These are phyloP conservation scores for Nakazawaea sp. DNA, from an alignment of 805 yeast genomes.

Conservation along the genomic window DNA sequence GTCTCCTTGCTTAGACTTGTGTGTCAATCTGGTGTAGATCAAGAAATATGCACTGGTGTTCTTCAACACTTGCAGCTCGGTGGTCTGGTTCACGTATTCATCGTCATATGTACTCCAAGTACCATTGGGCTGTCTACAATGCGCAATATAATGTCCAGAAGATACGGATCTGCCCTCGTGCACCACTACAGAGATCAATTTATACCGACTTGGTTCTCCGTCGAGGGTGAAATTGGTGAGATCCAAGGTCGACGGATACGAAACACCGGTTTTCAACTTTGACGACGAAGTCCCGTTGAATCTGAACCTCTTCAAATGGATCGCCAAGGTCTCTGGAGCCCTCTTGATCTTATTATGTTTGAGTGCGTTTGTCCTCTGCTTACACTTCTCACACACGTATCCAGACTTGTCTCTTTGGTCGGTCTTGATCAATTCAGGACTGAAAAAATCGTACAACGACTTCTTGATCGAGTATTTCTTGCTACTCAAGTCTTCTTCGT, in stretches of 20 bases:
- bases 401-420: constrained; percentile 68
- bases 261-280: constrained; percentile 82
- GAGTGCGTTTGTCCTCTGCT: constrained; percentile 66
- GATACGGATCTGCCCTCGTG: constrained; percentile 92
- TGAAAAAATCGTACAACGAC: constrained; percentile 76
- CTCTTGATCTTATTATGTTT: constrained; percentile 68
- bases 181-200: constrained; percentile 75
- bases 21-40: constrained; percentile 72
- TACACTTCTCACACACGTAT: constrained; percentile 84
- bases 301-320: constrained; percentile 88
- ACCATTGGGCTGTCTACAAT: constrained; percentile 88
- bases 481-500: constrained; percentile 2
- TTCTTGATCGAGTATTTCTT: constrained; percentile 59
- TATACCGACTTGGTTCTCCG: constrained; percentile 50
- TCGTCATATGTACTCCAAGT: constrained; percentile 94
- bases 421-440: constrained; percentile 67
- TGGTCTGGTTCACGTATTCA: constrained; percentile 70
- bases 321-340: constrained; percentile 82
- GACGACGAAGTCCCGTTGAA: constrained; percentile 72
- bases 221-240: constrained; percentile 53
- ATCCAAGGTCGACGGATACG: constrained; percentile 74
- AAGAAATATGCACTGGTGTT: constrained; percentile 90
- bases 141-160: constrained; percentile 89
- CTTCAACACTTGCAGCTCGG: constrained; percentile 65
- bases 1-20: constrained; percentile 28